Base-by-base conservation (phyloP, 2,329 filamentous ascomycete species). In the Penicillium sp. region DNA sequence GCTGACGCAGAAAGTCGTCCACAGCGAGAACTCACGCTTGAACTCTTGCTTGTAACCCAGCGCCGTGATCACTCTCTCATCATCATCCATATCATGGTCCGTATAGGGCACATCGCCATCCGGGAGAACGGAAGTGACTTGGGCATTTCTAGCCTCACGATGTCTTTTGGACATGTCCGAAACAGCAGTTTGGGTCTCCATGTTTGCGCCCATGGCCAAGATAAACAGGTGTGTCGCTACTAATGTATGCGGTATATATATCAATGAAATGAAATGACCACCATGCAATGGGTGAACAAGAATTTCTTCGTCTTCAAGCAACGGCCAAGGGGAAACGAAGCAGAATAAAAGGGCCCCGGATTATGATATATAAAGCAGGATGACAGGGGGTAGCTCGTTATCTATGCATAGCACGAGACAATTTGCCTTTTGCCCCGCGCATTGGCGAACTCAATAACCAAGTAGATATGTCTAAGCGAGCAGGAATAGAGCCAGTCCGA, bases 1-100 rank as follows among this genome's bases (percentile, higher is more conserved):
- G 52, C 82, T 86, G 39, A 90, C 86, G 61, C 86, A 88, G 68
- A 90, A 90, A 0, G 86, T 88, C 6, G 87, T 88, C 81, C 86
- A 90, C 15, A 89, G 75, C 2, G 81, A 86, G 68, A 91, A 90
- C 64, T 90, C 87, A 65, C 88, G 80, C 73, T 85, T 85, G 74
- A 85, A 85, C 65, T 85, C 82, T 50, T 82, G 79, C 68, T 83
- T 85, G 69, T 83, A 84, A 16, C 76, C 76, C 48, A 78, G 63
- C 6, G 75, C 74, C 39, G 67, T 68, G 46, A 78, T 72, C 35
- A 75, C 72, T 50, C 70, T 62, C 53, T 78, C 76, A 58, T 78
- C 76, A 8, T 66, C 65, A 50, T 71, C 67, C 67, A 75, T 70
- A 9, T 60, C 60, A 65, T 69, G 68, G 49, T 74, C 66, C 7